Percentiles rank a stretch among this genome's conserved stretches.
Evolutionary conservation across 306 rosid species (phyloP).

Genomic region (Fragaria iinumae): DNA sequence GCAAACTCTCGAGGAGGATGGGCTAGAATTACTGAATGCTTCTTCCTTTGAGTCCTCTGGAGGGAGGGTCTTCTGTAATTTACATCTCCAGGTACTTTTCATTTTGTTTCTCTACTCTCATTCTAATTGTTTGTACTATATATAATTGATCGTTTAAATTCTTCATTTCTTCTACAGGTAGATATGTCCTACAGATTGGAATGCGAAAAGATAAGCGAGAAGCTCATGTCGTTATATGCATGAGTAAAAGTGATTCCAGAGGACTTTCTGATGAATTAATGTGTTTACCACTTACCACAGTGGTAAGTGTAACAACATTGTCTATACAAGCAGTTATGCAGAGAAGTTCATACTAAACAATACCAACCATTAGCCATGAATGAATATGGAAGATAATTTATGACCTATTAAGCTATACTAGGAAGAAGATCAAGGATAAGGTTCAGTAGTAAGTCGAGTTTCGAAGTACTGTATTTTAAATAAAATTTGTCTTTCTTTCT

Average conservation of each 20-base stretch:
- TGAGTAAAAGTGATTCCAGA: conserved; percentile 2
- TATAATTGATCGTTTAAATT: neutral
- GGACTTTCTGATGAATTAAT: neutral
- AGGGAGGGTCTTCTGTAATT: conserved; percentile 47
- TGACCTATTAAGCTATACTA: neutral
- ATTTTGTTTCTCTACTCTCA: neutral
- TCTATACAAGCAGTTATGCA: neutral
- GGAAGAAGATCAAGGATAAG: neutral
- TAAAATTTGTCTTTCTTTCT: too few relatives aligned
- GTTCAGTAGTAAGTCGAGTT: neutral
- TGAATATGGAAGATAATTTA: neutral
- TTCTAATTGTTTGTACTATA: neutral
- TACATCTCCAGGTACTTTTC: conserved; percentile 49
- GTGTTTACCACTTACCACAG: neutral
- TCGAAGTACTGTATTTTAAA: neutral
- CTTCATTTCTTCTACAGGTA: conserved; percentile 14
- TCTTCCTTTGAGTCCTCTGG: conserved; percentile 57
- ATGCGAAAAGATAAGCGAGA: conserved; percentile 11
- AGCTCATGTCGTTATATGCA: neutral
- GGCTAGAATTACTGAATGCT: conserved; percentile 47
- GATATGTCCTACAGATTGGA: conserved; percentile 4
- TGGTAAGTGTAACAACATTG: neutral
- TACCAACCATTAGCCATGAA: neutral
- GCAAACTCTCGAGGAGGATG: conserved; percentile 46
- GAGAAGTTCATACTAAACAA: neutral